A percentile compares a stretch with the other conserved stretches of the same genome.
These are phyloP conservation scores for Kodamaea kakaduensis DNA, from an alignment of 805 yeast species.

Conservation along the genomic window DNA sequence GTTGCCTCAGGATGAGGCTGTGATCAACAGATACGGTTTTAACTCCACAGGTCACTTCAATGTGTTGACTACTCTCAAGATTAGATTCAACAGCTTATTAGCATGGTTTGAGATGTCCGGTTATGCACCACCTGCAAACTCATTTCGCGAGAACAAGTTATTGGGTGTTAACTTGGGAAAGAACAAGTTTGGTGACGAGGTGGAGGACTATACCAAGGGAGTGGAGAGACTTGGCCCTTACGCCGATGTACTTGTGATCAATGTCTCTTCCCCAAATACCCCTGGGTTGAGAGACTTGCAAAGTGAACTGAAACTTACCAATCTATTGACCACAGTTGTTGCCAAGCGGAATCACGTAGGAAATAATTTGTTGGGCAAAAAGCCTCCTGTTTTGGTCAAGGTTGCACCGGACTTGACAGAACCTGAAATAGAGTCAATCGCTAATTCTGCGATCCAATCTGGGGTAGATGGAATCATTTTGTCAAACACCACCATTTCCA, in stretches of 20 bases:
- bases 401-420: constrained; percentile 91
- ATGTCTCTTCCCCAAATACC: constrained; percentile 93
- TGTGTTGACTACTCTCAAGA: constrained; percentile 63
- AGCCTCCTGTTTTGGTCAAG: constrained; percentile 83
- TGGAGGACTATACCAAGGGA: constrained; percentile 80
- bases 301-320: constrained; percentile 66
- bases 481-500: constrained; percentile 85
- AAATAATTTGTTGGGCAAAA: constrained; percentile 37
- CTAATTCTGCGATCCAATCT: constrained; percentile 70
- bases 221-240: constrained; percentile 74
- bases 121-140: constrained; percentile 30
- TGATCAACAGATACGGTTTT: constrained; percentile 92
- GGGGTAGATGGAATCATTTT: constrained; percentile 88
- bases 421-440: constrained; percentile 76
- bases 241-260: constrained; percentile 87
- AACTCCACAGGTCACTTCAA: constrained; percentile 83
- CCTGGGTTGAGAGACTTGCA: constrained; percentile 92
- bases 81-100: constrained; percentile 51
- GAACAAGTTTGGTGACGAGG: constrained; percentile 88
- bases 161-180: constrained; percentile 88
- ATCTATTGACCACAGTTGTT: constrained; percentile 62
- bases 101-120: constrained; percentile 15
- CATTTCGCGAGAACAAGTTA: constrained; percentile 61
- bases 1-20: constrained; percentile 79
- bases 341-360: constrained; percentile 56